Evolutionary conservation across 148 eudicot species (phyloP).

Genomic region (Persicaria maculosa): DNA sequence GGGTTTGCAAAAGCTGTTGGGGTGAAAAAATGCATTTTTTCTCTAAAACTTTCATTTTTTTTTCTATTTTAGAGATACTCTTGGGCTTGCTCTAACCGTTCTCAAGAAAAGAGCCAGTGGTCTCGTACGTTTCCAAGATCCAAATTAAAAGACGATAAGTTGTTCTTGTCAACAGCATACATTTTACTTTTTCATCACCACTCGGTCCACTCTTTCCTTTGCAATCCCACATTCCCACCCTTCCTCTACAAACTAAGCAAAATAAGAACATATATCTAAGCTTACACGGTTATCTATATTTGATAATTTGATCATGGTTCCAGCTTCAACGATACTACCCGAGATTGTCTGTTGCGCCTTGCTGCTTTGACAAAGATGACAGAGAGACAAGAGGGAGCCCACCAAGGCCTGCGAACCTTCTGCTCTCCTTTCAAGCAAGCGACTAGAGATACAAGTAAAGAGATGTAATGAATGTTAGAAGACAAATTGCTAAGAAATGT

Average conservation of each 20-base stretch:
- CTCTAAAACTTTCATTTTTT: too few species aligned
- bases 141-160: background rate
- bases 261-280: conserved; percentile 22
- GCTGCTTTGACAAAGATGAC: conserved; percentile 60
- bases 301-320: conserved; percentile 47
- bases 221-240: background rate
- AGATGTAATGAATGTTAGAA: background rate
- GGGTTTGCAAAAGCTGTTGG: too few species aligned
- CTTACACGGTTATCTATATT: conserved; percentile 16
- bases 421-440: conserved; percentile 99
- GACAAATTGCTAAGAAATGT: background rate
- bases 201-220: background rate
- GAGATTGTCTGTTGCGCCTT: conserved; percentile 78
- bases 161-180: too few species aligned
- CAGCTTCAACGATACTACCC: conserved; percentile 92
- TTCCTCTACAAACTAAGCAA: conserved; percentile 4
- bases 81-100: too few species aligned
- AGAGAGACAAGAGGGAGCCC: conserved; percentile 92
- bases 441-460: conserved; percentile 32
- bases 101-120: background rate
- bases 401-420: conserved; percentile 81
- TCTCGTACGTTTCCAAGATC: background rate
- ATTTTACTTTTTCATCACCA: background rate
- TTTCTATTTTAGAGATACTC: too few species aligned
- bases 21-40: too few species aligned